Evolutionary conservation across 306 rosid species (phyloP).

Genomic region (Parietaria judaica): DNA sequence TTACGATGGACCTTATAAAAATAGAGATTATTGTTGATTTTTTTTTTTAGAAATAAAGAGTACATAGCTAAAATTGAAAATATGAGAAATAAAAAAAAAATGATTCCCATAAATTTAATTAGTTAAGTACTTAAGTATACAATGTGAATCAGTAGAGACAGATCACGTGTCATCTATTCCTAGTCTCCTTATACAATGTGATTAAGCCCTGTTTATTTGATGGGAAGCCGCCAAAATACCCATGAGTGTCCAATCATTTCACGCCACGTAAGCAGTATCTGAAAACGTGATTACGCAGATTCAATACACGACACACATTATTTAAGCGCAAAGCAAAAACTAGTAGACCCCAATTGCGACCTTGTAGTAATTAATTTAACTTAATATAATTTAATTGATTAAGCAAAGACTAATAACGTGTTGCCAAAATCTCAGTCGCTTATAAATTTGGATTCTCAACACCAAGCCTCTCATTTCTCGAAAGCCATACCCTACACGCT

Average conservation of each 20-base stretch:
- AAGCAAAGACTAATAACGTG: too few species aligned
- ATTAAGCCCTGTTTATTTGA: not conserved
- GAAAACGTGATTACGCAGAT: not conserved
- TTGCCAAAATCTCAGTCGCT: conserved; percentile 2
- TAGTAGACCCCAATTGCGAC: not conserved
- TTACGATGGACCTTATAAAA: too few species aligned
- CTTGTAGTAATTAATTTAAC: too few species aligned
- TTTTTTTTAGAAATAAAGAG: too few species aligned
- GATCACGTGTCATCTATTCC: conserved; percentile 22
- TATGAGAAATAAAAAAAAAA: too few species aligned
- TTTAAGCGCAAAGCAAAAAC: conserved; percentile 11
- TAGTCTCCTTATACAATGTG: not conserved
- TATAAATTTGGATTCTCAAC: conserved; percentile 15
- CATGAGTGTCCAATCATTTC: conserved; percentile 13
- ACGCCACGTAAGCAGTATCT: conserved; percentile 16
- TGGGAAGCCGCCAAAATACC: conserved; percentile 30
- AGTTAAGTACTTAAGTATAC: not conserved
- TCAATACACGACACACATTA: not conserved
- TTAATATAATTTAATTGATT: too few species aligned
- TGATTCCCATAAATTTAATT: not conserved
- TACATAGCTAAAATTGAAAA: too few species aligned
- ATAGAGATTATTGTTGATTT: too few species aligned
- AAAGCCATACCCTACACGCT: not conserved
- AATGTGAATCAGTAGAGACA: not conserved
- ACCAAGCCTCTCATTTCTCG: not conserved